Percentiles rank a stretch among this genome's conserved stretches.
Evolutionary conservation across 1,284 basidiomycete species (phyloP).

Genomic region (Pisolithus thermaeus): DNA sequence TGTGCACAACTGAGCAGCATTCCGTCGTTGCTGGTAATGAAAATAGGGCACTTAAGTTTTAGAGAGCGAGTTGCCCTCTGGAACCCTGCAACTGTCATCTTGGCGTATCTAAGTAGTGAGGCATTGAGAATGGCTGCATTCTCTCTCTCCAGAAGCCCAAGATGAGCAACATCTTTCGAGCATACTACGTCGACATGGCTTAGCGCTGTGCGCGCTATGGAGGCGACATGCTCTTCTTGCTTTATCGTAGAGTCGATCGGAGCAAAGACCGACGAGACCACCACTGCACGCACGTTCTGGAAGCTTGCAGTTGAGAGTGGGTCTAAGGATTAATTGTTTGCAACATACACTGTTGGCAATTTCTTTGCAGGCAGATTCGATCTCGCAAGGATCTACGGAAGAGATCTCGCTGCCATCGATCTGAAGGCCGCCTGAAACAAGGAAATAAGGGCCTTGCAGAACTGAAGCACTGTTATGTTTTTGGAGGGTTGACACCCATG

Average conservation of each 20-base stretch:
- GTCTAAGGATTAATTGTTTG: neutral
- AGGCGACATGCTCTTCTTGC: slow-evolving; percentile 43
- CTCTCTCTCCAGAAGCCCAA: slow-evolving; percentile 56
- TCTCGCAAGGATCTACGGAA: slow-evolving; percentile 33
- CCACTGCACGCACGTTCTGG: slow-evolving; percentile 39
- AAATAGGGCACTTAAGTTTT: slow-evolving; percentile 48
- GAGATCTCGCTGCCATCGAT: slow-evolving; percentile 47
- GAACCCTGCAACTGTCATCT: slow-evolving; percentile 47
- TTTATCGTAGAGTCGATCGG: slow-evolving; percentile 39
- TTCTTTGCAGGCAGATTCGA: slow-evolving; percentile 29
- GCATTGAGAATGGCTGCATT: slow-evolving; percentile 61
- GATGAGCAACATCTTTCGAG: slow-evolving; percentile 42
- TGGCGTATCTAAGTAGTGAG: slow-evolving; percentile 51
- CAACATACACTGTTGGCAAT: slow-evolving; percentile 23
- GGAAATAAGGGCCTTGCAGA: slow-evolving; percentile 35
- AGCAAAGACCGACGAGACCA: slow-evolving; percentile 46
- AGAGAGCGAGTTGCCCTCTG: slow-evolving; percentile 42
- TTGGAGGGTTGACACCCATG: neutral
- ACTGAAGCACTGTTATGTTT: slow-evolving; percentile 32
- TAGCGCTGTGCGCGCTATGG: slow-evolving; percentile 37
- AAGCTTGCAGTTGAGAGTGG: slow-evolving; percentile 10
- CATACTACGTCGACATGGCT: slow-evolving; percentile 34
- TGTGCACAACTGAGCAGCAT: slow-evolving; percentile 46
- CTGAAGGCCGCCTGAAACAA: slow-evolving; percentile 42
- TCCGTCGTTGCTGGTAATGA: slow-evolving; percentile 57